Percentiles rank a stretch among this genome's conserved stretches.
Conservation (phyloP, 75 land plant genomes). For the Selaginella moellendorffii region DNA sequence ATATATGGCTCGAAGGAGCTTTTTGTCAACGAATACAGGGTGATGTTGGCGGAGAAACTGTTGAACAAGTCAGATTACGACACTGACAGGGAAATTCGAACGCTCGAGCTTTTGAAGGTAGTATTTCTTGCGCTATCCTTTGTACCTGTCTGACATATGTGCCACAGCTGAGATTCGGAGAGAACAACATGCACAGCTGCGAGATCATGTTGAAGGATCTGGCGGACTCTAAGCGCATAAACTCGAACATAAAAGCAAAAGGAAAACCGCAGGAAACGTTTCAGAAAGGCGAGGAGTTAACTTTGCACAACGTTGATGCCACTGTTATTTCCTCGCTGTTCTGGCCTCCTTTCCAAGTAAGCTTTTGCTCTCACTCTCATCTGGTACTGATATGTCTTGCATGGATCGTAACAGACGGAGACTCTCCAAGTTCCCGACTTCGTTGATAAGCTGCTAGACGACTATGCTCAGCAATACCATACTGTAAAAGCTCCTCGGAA, state of each 20-base stretch:
- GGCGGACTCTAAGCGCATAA: slow-evolving; percentile 88
- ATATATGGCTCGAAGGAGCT: slow-evolving; percentile 96
- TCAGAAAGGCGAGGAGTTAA: slow-evolving; percentile 24
- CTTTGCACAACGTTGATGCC: slow-evolving; percentile 55
- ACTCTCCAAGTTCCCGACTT: slow-evolving; percentile 44
- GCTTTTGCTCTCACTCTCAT: no score
- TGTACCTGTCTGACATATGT: background rate
- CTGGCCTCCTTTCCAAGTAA: slow-evolving; percentile 93
- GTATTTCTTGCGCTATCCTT: background rate
- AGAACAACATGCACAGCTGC: slow-evolving; percentile 91
- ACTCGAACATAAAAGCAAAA: slow-evolving; percentile 55
- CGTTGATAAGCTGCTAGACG: slow-evolving; percentile 60
- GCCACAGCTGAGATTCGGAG: slow-evolving; percentile 86
- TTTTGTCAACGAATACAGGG: slow-evolving; percentile 83
- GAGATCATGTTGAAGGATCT: slow-evolving; percentile 98
- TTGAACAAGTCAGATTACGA: slow-evolving; percentile 93
- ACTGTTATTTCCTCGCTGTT: slow-evolving; percentile 91
- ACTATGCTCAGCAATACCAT: slow-evolving; percentile 82
- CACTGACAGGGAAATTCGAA: slow-evolving; percentile 84
- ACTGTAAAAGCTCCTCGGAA: slow-evolving; percentile 86
- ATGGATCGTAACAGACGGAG: slow-evolving; percentile 53
- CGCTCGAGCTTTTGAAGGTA: slow-evolving; percentile 84
- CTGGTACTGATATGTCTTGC: no score
- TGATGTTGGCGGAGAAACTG: slow-evolving; percentile 94
- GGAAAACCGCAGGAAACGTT: background rate